Evolutionary conservation across 345 rosid genomes (phyloP).

Genomic region (Barbarea vulgaris): DNA sequence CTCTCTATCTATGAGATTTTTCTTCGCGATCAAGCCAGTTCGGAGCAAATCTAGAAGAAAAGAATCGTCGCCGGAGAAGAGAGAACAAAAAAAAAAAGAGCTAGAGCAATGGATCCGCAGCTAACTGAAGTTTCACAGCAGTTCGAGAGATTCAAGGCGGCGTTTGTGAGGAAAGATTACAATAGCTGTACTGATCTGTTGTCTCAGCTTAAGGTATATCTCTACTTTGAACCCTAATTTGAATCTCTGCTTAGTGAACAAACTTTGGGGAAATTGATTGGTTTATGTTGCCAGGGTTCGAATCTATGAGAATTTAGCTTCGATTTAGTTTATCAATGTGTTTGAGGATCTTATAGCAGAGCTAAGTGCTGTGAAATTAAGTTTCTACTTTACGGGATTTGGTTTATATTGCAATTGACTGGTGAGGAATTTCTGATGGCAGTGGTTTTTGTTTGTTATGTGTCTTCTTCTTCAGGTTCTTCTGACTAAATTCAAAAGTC

Average conservation of each 20-base stretch:
- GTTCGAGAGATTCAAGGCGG: conserved; percentile 88
- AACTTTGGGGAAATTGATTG: background rate
- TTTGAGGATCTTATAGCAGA: background rate
- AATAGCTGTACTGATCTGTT: conserved; percentile 54
- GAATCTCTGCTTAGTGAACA: background rate
- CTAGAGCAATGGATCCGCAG: conserved; percentile 78
- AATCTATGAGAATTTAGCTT: background rate
- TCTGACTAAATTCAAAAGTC: conserved; percentile 74
- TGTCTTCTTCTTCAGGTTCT: conserved; percentile 60
- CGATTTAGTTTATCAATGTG: conserved; percentile 10
- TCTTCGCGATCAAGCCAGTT: conserved; percentile 52
- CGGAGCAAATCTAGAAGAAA: conserved; percentile 8
- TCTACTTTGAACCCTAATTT: conserved; percentile 43
- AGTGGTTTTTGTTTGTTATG: background rate
- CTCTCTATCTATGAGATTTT: conserved; percentile 2
- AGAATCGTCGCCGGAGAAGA: conserved; percentile 14
- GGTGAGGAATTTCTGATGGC: background rate
- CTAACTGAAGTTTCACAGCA: conserved; percentile 76
- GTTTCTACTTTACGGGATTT: background rate
- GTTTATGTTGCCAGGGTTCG: background rate
- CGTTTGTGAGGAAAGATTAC: conserved; percentile 69
- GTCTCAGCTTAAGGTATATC: conserved; percentile 79
- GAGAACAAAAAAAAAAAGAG: conserved; percentile 8
- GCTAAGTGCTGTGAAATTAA: background rate
- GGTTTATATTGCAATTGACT: background rate